Base-by-base conservation (phyloP, 306 rosid genomes). In the Sindora glabra region DNA sequence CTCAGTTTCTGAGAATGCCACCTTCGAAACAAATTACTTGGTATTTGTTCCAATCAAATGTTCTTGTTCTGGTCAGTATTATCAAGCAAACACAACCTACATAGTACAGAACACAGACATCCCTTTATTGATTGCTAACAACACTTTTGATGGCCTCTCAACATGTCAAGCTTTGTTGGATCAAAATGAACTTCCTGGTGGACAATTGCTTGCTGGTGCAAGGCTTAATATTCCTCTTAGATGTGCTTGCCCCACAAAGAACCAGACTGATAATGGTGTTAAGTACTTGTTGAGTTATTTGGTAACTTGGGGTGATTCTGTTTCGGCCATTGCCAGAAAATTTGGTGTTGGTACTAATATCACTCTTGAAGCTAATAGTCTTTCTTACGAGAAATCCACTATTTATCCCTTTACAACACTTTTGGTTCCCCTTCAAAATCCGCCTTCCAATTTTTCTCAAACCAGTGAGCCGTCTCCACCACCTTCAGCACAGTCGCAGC, bases 211-310 rank as follows among this genome's bases (percentile, higher is more conserved):
- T 27, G 0, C 52, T 10, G 96, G 95, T 36, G 61, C 65, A 21
- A 59, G 37, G 22, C 50, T 92, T 16, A 44, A 1, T 21, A 82
- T 86, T 64, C 94, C 95, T 72, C 96, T 92, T 62, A 76, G 96
- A 79, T 92, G 98, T 54, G 96, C 96, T 74, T 88, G 98, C 73
- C 96, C 85, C 41, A 79, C 98, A 6, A 78, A 76, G 75, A 88
- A 81, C 29, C 96, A 86, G 77, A 83, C 68, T 13, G 70, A 80
- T 38, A 40, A 65, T 16, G 87, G 81, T 8, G 33, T 83, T 23
- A 83, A 60, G 47, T 86, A 77, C 63, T 75, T 88, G 0, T 32
- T 86, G 57, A 86, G 89, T 72, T 88, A 86, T 70, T 9, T 80
- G 2, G 57, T 87, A 0, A 1, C n/a, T 0, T 4, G 50, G 56